Evolutionary conservation across 2,329 filamentous ascomycete genomes (phyloP).

Genomic region (Clonostachys sp.): DNA sequence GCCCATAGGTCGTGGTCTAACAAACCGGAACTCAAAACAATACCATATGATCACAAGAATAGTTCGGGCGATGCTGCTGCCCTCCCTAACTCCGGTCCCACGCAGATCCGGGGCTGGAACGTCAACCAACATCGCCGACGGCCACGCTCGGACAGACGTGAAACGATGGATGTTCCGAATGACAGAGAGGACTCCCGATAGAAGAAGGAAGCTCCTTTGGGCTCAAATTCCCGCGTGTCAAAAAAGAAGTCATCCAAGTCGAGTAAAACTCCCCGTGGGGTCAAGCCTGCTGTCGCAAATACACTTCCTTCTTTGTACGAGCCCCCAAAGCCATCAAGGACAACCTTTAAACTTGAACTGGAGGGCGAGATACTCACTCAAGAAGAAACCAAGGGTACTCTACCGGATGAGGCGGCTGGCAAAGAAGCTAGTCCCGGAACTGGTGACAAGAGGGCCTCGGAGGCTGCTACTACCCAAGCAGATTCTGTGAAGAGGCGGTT

Average conservation of each 20-base stretch:
- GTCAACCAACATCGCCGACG: slow-evolving; percentile 32
- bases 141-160: slow-evolving; percentile 11
- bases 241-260: no score
- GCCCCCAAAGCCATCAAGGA: not conserved
- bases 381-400: not conserved
- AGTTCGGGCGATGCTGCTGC: slow-evolving; percentile 42
- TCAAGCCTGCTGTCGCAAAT: not conserved
- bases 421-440: no score
- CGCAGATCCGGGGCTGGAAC: slow-evolving; percentile 54
- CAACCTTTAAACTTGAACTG: not conserved
- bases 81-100: slow-evolving; percentile 50
- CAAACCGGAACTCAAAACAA: slow-evolving; percentile 52
- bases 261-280: no score
- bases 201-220: slow-evolving; percentile 2
- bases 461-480: not conserved
- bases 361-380: not conserved
- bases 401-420: not conserved
- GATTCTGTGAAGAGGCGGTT: not conserved
- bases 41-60: slow-evolving; percentile 57
- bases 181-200: slow-evolving; percentile 8
- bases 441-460: no score
- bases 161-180: not conserved
- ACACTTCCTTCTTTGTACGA: not conserved
- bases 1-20: slow-evolving; percentile 41
- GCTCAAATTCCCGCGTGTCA: no score